Evolutionary conservation across 768 basidiomycete genomes (phyloP), one percentile per base, ranked within the genome.

Genomic region (Megacollybia marginata): DNA sequence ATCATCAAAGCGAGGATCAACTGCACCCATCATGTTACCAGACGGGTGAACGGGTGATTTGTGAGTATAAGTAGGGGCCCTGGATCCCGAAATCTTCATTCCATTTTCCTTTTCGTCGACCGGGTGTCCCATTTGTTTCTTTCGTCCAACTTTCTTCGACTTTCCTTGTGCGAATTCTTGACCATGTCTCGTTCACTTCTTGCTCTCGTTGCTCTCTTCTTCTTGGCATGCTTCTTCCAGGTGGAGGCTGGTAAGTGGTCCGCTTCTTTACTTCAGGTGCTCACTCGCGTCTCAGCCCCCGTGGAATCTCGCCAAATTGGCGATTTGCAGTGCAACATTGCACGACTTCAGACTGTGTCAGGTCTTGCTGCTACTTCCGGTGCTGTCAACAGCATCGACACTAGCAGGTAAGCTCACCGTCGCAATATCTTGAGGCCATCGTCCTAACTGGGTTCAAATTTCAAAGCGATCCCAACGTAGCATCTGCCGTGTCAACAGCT

Each of bases 321-420:
- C 31, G 52, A 62, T 55, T 42, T 68, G 10, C 48, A 57, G 34
- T 68, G 66, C 59, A 68, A 68, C 56, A 20, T 64, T 44, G 61
- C 61, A 47, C 63, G 66, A 47, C 47, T 64, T 35, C 52, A 57
- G 51, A 66, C 62, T 51, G 64, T 66, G 20, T 48, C 58, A 9
- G 56, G 49, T 9, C 55, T 68, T 33, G 49, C 59, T 8, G 28
- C 36, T 10, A 56, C 59, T 2, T 52, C 56, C 15, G 49, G 45
- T 18, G 60, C 61, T 0, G 48, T 63, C 10, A 48, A 51, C 40
- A 52, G 44, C 23, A 52, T 66, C 36, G 45, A 54, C 33, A 48
- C 54, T 12, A 47, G 16, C 32, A 43, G 54, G 53, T 49, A 46
- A 31, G 56, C 53, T 42, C 42, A 44, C 50, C 6, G 12, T 44